Percentiles rank a stretch among this genome's conserved stretches.
phyloP scores from a whole-genome alignment of 176 grass and related monocot species.

The Miscanthus lutarioriparius region DNA sequence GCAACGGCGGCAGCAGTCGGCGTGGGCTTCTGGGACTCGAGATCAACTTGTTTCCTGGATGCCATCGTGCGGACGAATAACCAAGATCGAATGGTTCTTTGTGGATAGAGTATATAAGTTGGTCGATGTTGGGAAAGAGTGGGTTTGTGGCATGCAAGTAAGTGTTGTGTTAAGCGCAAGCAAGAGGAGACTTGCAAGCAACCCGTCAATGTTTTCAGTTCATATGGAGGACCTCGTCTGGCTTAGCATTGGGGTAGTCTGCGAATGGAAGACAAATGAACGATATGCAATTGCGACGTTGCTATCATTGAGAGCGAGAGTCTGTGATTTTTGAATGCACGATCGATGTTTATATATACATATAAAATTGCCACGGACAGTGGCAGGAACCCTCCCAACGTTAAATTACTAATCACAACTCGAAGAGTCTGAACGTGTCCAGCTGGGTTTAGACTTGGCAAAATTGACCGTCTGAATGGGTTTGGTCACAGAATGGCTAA shows the following conservation, averaged over 20 bases:
- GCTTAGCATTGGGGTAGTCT: slow-evolving; percentile 5
- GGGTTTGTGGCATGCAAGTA: background rate
- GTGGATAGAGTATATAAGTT: background rate
- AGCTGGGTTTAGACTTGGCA: background rate
- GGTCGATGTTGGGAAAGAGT: background rate
- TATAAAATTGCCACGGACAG: background rate
- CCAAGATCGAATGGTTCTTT: background rate
- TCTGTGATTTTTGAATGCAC: background rate
- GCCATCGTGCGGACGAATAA: slow-evolving; percentile 17
- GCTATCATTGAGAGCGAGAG: background rate
- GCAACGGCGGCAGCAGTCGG: background rate
- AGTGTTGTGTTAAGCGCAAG: background rate
- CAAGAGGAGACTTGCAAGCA: slow-evolving; percentile 12
- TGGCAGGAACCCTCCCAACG: background rate
- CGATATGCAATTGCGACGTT: background rate
- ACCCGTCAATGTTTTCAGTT: background rate
- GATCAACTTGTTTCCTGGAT: background rate
- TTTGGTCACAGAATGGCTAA: background rate
- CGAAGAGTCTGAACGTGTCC: background rate
- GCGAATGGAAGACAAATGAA: background rate
- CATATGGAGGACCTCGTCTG: background rate
- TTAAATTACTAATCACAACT: background rate
- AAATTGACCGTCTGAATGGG: background rate
- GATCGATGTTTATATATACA: background rate
- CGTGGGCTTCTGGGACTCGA: slow-evolving; percentile 14